These are phyloP conservation scores for Scytalidium sp. DNA, from an alignment of 2,329 filamentous ascomycete species.

Conservation along the genomic window DNA sequence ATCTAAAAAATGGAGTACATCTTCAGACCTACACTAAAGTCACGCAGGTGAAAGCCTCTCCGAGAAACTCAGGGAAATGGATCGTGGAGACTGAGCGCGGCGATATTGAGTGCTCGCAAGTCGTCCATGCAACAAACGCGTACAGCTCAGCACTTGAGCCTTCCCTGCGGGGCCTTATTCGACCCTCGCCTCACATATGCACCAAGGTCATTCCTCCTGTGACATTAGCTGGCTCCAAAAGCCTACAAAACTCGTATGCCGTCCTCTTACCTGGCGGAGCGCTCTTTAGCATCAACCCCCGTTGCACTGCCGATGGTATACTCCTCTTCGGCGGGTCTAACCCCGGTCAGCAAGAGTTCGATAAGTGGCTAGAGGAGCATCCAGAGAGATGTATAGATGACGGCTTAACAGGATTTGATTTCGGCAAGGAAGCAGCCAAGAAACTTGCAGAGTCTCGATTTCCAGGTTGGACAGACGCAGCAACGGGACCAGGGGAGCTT, in stretches of 20 bases:
- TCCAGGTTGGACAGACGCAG: conserved; percentile 20
- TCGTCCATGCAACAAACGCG: conserved; percentile 64
- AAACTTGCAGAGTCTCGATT: conserved; percentile 24
- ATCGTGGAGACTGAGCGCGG: conserved; percentile 52
- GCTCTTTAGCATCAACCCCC: conserved; percentile 30
- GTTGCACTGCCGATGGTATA: conserved; percentile 26
- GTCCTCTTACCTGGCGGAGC: conserved; percentile 26
- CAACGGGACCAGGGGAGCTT: conserved; percentile 24
- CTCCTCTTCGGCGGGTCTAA: conserved; percentile 31
- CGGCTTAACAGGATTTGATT: conserved; percentile 21
- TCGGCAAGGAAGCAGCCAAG: conserved; percentile 23
- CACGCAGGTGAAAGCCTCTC: conserved; percentile 4
- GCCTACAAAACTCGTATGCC: conserved; percentile 28
- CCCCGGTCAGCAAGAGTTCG: conserved; percentile 27
- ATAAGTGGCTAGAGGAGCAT: conserved; percentile 26
- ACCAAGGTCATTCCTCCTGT: conserved; percentile 10
- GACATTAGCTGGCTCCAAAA: conserved; percentile 5
- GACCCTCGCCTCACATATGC: conserved; percentile 18
- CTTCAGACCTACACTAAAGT: conserved; percentile 49
- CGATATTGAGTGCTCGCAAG: conserved; percentile 43
- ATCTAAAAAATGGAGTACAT: conserved; percentile 42
- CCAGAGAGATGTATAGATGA: conserved; percentile 28
- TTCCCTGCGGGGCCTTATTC: conserved; percentile 13
- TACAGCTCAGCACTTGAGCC: conserved; percentile 41
- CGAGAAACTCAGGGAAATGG: conserved; percentile 33